These are phyloP conservation scores for Ophiosphaerella korrae DNA, from an alignment of 2,329 filamentous ascomycete genomes.

Conservation along the genomic window DNA sequence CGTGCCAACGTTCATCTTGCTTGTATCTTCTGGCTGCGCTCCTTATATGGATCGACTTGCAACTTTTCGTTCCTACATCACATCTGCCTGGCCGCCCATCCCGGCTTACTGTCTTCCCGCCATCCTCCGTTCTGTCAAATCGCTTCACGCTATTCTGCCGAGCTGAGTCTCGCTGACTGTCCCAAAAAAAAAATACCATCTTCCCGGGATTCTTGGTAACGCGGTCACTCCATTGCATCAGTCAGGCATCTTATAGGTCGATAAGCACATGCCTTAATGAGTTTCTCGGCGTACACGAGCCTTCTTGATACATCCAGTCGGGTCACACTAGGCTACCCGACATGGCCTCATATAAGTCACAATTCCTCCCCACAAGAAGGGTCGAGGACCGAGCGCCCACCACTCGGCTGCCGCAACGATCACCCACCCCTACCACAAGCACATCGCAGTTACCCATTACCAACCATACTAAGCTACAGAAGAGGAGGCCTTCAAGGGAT, in stretches of 20 bases:
- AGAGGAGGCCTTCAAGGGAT: constrained; percentile 42
- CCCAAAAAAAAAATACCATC: constrained; percentile 22
- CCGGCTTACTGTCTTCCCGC: constrained; percentile 33
- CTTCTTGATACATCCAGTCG: constrained; percentile 39
- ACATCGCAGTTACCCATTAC: constrained; percentile 32
- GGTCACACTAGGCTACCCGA: constrained; percentile 44
- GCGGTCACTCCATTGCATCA: constrained; percentile 21
- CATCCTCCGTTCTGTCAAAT: constrained; percentile 26
- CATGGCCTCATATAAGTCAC: constrained; percentile 51
- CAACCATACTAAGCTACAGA: constrained; percentile 42
- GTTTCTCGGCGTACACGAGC: constrained; percentile 43
- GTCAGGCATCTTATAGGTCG: constrained; percentile 27
- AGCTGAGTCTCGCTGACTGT: constrained; percentile 44
- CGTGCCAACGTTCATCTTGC: constrained; percentile 28
- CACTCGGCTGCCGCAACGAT: constrained; percentile 45
- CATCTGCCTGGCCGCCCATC: constrained; percentile 40
- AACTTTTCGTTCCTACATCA: constrained; percentile 33
- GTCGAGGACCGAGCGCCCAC: constrained; percentile 38
- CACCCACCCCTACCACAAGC: constrained; percentile 40
- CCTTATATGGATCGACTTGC: constrained; percentile 40
- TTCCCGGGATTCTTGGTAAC: constrained; percentile 23
- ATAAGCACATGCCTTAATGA: constrained; percentile 49
- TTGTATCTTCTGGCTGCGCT: constrained; percentile 30
- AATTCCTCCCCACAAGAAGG: constrained; percentile 40
- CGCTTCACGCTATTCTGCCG: constrained; percentile 28